Evolutionary conservation across 2,329 filamentous ascomycete genomes (phyloP), one percentile per base, ranked within the genome.

Genomic region (Stagonosporopsis rhizophila): DNA sequence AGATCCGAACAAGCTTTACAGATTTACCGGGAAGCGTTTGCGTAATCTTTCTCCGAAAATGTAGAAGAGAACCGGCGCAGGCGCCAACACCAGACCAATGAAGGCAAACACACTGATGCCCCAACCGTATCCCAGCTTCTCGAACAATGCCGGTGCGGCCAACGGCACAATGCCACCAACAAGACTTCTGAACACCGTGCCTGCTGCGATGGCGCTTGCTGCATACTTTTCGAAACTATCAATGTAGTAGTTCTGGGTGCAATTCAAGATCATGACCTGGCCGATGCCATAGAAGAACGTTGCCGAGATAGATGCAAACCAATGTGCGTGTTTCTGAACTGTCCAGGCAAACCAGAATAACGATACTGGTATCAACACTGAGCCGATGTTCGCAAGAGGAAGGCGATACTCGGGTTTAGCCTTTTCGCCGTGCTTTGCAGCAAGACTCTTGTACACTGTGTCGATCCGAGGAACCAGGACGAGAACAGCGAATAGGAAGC

Each of bases 191-290:
- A 82, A 82, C 0, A 82, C 75, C 1, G 80, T 77, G 0, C 80
- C 80, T 4, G 80, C 81, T 5, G 81, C 81, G 47, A 83, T 82
- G 0, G 80, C 81, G 32, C 74, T 78, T 6, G 81, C 81, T 6
- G 81, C 81, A 57, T 81, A 82, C 64, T 77, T 76, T 55, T 82
- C 80, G 52, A 82, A 83, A 20, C 76, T 75, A 62, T 83, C 81
- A 42, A 83, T 83, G 64, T 82, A 83, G 66, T 83, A 83, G 48
- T 84, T 85, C 49, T 84, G 82, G 15, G 81, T 81, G 12, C 75
- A 76, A 52, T 83, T 84, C 50, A 84, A 69, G 27, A 83, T 82
- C 61, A 81, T 79, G 11, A 85, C 80, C 52, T 83, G 81, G 2
- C 82, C 81, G 17, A 83, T 75, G 12, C 81, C 82, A 59, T 82